Evolutionary conservation across 352 stramenopile genomes (phyloP), one percentile per base, ranked within the genome.

Genomic region (Phytopythium oedochilum): DNA sequence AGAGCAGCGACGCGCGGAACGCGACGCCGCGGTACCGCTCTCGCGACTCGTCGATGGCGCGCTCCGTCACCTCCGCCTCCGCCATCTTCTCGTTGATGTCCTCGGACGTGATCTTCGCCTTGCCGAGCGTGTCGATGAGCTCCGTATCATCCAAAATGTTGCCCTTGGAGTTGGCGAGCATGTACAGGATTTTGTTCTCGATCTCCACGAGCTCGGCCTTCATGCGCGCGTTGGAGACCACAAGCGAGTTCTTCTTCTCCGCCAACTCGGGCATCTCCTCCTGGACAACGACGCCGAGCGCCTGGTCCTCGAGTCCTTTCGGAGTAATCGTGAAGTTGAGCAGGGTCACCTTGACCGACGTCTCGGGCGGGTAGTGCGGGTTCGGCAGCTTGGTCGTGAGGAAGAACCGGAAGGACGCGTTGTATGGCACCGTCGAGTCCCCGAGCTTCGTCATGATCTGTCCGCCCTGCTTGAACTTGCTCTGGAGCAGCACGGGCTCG

Each of bases 351-450:
- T 97, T 97, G 23, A 97, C 89, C 1, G 86, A 97, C 7, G 91
- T 94, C 51, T 97, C 91, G 0, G 91, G 91, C 4, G 91, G 84
- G 48, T 97, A 97, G 63, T 97, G 91, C 10, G 91, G 91, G 56
- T 97, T 97, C 5, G 86, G 83, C 28, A 97, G 71, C 62, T 97
- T 97, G 11, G 91, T 97, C 3, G 91, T 97, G 78, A 97, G 96
- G 68, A 94, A 97, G 60, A 97, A 97, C 0, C 85, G 76, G 55
- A 97, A 97, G 2, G 70, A 68, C 17, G 78, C 55, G 63, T 97
- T 96, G 72, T 96, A 97, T 9, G 90, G 90, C 34, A 97, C 92
- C 0, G 86, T 97, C 14, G 82, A 80, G 53, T 97, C 91, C 1
- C 91, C 91, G 9, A 97, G 85, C 61, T 96, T 94, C 74, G 97